Evolutionary conservation across 192 early-diverging fungal species (phyloP), one percentile per base, ranked within the genome.

Genomic region (Borealophlyctis nickersoniae): DNA sequence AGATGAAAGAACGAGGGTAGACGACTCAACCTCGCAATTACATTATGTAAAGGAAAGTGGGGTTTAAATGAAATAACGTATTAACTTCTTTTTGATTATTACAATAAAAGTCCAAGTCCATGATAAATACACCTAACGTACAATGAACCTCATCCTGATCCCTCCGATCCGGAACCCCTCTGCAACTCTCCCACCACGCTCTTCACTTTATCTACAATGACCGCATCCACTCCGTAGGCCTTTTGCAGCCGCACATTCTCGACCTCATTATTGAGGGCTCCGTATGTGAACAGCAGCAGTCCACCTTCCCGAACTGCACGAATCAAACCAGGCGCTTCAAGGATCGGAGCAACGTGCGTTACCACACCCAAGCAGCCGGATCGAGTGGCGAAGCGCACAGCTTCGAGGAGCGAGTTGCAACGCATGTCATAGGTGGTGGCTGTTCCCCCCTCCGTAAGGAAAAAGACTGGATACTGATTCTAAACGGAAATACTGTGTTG

Each of bases 391-490:
- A 95, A 87, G 16, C 83, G 72, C 36, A 92, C 85, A 0, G 95
- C 93, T 1, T 80, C 81, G 30, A 87, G 83, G 24, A 96, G 74
- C 23, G 88, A 88, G 68, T 93, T 92, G 64, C 86, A 88, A 13
- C 95, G 82, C 45, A 75, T 74, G 65, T 98, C 94, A 2, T 84
- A 87, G 74, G 90, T 86, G 4, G 70, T 76, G 1, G 79, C 69
- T 27, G 83, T 85, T 28, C 92, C 92, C 30, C 84, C 92, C 56
- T 92, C 90, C 30, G 93, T 93, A 60, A 98, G 78, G 74, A 95
- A 90, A 69, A 95, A 90, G n/a, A 95, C 87, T 1, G 93, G 93
- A 65, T 91, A 91, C 57, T 84, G 85, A 49, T 85, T 86, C 74
- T 79, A 48, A 5, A 4, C n/a, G 11, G 11, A 19, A 23, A 35